A percentile compares a stretch with the other conserved stretches of the same genome.
phyloP scores from a whole-genome alignment of 2,329 filamentous ascomycete genomes.

The Lojkania enalia region DNA sequence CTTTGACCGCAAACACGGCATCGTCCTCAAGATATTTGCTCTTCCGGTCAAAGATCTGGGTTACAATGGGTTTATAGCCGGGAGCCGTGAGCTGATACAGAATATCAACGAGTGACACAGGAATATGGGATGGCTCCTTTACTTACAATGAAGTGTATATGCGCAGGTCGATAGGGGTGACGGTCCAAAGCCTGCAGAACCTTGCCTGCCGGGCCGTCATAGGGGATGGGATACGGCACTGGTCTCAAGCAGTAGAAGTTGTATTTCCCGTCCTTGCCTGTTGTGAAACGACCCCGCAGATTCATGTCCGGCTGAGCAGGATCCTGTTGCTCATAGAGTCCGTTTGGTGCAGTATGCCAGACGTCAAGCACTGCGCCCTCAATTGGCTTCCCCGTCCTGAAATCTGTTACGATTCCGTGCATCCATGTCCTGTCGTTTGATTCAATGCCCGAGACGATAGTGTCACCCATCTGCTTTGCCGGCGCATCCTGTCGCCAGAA shows the following conservation, averaged over 20 bases:
- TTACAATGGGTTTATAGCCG: slow-evolving; percentile 70
- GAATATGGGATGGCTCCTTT: neutral
- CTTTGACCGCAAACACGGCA: slow-evolving; percentile 63
- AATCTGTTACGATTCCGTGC: slow-evolving; percentile 64
- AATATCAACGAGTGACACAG: too few species aligned
- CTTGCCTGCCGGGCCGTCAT: slow-evolving; percentile 63
- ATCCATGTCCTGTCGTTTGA: slow-evolving; percentile 62
- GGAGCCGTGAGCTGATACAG: slow-evolving; percentile 53
- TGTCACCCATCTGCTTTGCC: slow-evolving; percentile 67
- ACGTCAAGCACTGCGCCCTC: slow-evolving; percentile 70
- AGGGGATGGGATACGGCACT: slow-evolving; percentile 57
- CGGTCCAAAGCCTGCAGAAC: slow-evolving; percentile 62
- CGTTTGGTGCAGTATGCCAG: slow-evolving; percentile 79
- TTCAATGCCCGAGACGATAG: slow-evolving; percentile 59
- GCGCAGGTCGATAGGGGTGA: slow-evolving; percentile 64
- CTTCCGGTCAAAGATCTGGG: slow-evolving; percentile 74
- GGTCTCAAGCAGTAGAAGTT: slow-evolving; percentile 48
- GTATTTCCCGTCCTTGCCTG: slow-evolving; percentile 67
- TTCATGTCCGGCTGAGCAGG: slow-evolving; percentile 71
- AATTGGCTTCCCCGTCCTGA: slow-evolving; percentile 65
- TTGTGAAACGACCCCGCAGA: slow-evolving; percentile 71
- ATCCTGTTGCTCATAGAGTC: slow-evolving; percentile 71
- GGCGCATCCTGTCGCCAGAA: slow-evolving; percentile 81
- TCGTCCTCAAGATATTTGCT: slow-evolving; percentile 65
- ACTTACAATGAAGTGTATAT: slow-evolving; percentile 64